phyloP scores from a whole-genome alignment of 2,329 filamentous ascomycete species.

The Aspergillus tubingensis region DNA sequence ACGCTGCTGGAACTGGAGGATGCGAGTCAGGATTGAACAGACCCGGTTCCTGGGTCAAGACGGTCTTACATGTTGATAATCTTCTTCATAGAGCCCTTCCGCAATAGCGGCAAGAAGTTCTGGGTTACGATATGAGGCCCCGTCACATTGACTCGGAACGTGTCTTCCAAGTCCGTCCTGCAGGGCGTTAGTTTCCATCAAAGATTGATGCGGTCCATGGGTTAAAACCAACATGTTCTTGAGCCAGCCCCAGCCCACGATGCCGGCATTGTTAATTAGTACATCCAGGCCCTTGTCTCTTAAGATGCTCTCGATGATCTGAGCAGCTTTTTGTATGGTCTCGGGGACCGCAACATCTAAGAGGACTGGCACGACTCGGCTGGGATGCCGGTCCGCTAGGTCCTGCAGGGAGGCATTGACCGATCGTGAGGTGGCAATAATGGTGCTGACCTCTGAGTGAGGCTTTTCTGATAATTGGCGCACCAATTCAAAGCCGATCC shows the following conservation, averaged over 20 bases:
- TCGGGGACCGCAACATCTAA: conserved; percentile 41
- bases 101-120: conserved; percentile 43
- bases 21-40: not conserved
- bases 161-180: conserved; percentile 41
- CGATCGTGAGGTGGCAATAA: conserved; percentile 47
- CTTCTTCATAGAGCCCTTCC: conserved; percentile 44
- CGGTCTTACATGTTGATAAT: conserved; percentile 48
- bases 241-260: conserved; percentile 19
- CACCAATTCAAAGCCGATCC: conserved; percentile 40
- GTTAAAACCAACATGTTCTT: conserved; percentile 27
- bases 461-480: conserved; percentile 35
- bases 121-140: conserved; percentile 43
- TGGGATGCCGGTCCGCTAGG: conserved; percentile 36
- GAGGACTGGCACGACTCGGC: conserved; percentile 39
- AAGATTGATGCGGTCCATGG: not conserved
- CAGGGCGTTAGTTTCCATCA: not conserved
- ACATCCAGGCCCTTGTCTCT: conserved; percentile 48
- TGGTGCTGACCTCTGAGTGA: conserved; percentile 35
- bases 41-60: not conserved
- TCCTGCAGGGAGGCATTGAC: conserved; percentile 37
- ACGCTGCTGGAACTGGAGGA: conserved; percentile 42
- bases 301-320: conserved; percentile 35
- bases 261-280: conserved; percentile 50
- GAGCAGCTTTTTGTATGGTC: conserved; percentile 39
- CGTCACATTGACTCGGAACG: conserved; percentile 47